Conservation (phyloP, 805 yeast genomes). For the Teunomyces aglyptinius region DNA sequence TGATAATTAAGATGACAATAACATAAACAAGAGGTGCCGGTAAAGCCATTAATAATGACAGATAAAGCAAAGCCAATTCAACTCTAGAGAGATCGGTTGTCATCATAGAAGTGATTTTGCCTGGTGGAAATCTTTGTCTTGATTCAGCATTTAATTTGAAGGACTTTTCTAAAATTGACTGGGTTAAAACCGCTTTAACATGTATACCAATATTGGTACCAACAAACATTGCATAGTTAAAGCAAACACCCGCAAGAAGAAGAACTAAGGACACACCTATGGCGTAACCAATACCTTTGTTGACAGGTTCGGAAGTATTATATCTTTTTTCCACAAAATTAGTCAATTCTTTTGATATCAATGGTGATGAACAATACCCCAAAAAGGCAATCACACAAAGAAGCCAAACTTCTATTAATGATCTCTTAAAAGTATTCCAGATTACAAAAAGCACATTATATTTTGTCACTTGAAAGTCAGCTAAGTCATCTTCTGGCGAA, state of each 20-base stretch:
- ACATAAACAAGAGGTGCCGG: constrained; percentile 13
- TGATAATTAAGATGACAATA: constrained; percentile 14
- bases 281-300: constrained; percentile 8
- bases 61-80: constrained; percentile 11
- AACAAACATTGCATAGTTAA: constrained; percentile 12
- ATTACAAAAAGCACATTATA: neutral
- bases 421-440: neutral
- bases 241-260: neutral
- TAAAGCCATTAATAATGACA: constrained; percentile 11
- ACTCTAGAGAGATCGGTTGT: constrained; percentile 17
- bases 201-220: constrained; percentile 14
- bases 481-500: neutral
- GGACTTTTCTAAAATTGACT: constrained; percentile 14
- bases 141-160: constrained; percentile 12
- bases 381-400: neutral
- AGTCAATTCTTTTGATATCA: constrained; percentile 6
- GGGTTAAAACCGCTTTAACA: constrained; percentile 11
- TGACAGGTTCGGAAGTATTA: neutral
- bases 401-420: neutral
- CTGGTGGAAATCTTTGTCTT: constrained; percentile 12
- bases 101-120: constrained; percentile 14
- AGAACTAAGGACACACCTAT: neutral
- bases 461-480: neutral
- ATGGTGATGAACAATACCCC: neutral
- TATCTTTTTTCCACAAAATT: constrained; percentile 4